A percentile compares a stretch with the other conserved stretches of the same genome.
These are phyloP conservation scores for Lipomyces sp. DNA, from an alignment of 805 yeast genomes.

Conservation along the genomic window DNA sequence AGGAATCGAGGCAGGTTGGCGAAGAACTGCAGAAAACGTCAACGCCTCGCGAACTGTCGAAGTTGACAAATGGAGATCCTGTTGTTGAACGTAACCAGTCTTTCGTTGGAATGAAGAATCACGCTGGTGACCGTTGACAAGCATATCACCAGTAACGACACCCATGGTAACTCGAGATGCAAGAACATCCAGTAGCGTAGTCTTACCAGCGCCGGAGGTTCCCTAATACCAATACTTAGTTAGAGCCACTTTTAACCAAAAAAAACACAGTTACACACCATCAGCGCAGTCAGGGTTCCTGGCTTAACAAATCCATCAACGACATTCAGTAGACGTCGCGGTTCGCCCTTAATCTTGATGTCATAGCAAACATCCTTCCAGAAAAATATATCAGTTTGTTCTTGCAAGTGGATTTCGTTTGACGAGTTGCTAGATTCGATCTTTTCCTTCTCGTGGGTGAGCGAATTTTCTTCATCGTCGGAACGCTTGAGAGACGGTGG, in stretches of 20 bases:
- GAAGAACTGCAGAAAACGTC: conserved; percentile 64
- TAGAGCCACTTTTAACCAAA: not conserved
- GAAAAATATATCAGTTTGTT: conserved; percentile 54
- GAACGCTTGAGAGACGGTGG: conserved; percentile 13
- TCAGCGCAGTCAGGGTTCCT: conserved; percentile 73
- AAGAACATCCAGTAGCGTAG: conserved; percentile 63
- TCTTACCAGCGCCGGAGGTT: conserved; percentile 84
- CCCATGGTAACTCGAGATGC: conserved; percentile 71
- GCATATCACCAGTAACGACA: conserved; percentile 66
- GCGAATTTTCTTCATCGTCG: conserved; percentile 21
- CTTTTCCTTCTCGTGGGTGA: conserved; percentile 10
- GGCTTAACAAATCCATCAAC: conserved; percentile 85
- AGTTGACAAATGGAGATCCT: conserved; percentile 67
- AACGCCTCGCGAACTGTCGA: conserved; percentile 74
- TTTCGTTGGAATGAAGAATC: conserved; percentile 70
- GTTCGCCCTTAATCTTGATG: conserved; percentile 58
- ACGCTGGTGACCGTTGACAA: conserved; percentile 65
- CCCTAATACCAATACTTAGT: conserved; percentile 40
- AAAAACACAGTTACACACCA: conserved; percentile 41
- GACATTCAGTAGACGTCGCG: conserved; percentile 56
- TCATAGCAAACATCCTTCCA: conserved; percentile 76
- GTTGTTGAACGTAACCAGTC: conserved; percentile 80
- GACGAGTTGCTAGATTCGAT: conserved; percentile 9
- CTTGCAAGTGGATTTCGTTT: conserved; percentile 15
- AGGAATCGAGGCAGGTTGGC: conserved; percentile 61